Conservation (phyloP, 2,329 filamentous ascomycete species). For the Rhexocercosporidium sp. region DNA sequence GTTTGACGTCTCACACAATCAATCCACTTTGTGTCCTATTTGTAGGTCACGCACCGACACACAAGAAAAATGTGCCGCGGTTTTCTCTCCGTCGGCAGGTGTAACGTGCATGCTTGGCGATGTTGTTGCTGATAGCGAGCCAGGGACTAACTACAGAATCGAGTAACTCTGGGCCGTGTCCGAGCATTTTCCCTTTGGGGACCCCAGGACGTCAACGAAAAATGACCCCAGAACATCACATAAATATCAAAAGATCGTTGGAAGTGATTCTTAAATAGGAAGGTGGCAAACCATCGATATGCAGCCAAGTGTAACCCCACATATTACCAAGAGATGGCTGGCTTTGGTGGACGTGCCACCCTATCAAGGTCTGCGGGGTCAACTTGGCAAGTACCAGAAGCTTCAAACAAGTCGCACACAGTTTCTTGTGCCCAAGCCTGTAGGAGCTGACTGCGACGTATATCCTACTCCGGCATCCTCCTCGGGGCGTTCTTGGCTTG, state of each 20-base stretch:
- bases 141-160: background rate
- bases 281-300: background rate
- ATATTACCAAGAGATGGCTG: background rate
- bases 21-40: constrained; percentile 8
- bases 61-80: background rate
- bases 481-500: constrained; percentile 7
- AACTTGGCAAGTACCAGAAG: constrained; percentile 1
- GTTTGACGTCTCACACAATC: background rate
- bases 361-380: constrained; percentile 5
- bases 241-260: constrained; percentile 1
- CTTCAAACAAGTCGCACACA: constrained; percentile 14
- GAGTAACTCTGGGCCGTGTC: background rate
- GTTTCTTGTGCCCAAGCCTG: background rate
- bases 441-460: background rate
- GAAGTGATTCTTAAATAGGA: background rate
- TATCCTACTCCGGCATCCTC: background rate
- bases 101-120: constrained; percentile 1
- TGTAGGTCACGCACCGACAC: constrained; percentile 3
- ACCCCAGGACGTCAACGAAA: background rate
- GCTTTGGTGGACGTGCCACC: background rate
- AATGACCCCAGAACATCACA: constrained; percentile 1
- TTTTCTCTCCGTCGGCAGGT: background rate
- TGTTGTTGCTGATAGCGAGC: background rate
- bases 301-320: constrained; percentile 9
- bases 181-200: background rate